These are phyloP conservation scores for Chlorella sp. DNA, from an alignment of 139 green algal genomes.

Conservation along the genomic window DNA sequence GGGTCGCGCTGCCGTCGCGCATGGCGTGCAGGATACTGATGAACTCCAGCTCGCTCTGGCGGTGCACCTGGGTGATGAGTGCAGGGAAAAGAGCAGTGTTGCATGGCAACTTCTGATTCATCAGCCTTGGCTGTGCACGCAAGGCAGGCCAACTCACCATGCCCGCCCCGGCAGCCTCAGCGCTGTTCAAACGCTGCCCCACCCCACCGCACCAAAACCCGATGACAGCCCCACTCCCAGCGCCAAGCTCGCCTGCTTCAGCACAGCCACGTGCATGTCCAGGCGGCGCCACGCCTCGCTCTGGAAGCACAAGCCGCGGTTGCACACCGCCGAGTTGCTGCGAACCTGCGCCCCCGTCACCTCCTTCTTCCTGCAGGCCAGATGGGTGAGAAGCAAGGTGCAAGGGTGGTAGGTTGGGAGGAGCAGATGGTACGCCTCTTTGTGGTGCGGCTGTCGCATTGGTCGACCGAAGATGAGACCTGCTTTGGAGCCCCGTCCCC, in stretches of 20 bases:
- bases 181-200: no score
- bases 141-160: no score
- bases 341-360: neutral
- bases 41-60: neutral
- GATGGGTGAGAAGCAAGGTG: no score
- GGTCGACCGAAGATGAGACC: no score
- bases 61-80: conserved; percentile 1
- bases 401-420: no score
- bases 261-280: neutral
- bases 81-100: neutral
- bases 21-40: neutral
- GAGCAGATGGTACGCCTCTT: no score
- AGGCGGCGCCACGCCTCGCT: neutral
- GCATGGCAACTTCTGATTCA: neutral
- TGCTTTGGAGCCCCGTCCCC: no score
- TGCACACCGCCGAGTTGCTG: neutral
- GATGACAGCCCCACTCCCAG: no score
- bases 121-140: no score
- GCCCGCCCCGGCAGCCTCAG: no score
- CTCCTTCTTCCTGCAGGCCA: neutral
- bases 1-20: neutral
- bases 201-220: no score
- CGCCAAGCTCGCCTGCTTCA: neutral
- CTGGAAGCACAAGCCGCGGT: conserved; percentile 5
- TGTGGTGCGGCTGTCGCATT: no score